Conservation (phyloP, 1,284 basidiomycete genomes). For the Fomitopsis palustris region DNA sequence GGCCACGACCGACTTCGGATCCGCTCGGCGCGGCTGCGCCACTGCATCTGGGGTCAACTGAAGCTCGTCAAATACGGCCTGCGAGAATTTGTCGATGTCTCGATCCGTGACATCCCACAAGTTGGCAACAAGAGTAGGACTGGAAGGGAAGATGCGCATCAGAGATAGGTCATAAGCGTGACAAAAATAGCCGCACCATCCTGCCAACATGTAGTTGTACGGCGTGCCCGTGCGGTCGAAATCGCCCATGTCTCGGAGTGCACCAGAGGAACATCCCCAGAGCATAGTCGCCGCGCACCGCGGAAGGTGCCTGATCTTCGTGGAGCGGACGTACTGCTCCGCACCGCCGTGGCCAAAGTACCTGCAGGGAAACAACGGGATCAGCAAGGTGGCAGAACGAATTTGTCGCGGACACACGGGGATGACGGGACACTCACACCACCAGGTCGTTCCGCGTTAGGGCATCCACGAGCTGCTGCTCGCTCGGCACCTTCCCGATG, state of each 20-base stretch:
- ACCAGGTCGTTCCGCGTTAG: constrained; percentile 76
- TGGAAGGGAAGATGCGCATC: constrained; percentile 27
- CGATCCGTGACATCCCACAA: constrained; percentile 98
- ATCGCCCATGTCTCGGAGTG: constrained; percentile 86
- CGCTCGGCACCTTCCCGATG: constrained; percentile 72
- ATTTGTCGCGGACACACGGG: not conserved
- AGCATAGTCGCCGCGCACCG: constrained; percentile 93
- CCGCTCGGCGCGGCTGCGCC: constrained; percentile 25
- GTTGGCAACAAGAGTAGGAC: constrained; percentile 91
- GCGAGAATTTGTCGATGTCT: constrained; percentile 92
- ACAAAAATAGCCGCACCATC: constrained; percentile 65
- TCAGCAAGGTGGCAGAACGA: not conserved
- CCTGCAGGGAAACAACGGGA: constrained; percentile 35
- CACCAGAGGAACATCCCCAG: constrained; percentile 97
- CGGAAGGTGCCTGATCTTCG: constrained; percentile 77
- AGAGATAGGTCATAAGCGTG: not conserved
- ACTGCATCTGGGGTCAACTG: constrained; percentile 47
- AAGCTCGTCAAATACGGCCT: constrained; percentile 78
- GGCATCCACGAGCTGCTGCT: constrained; percentile 76
- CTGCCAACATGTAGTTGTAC: constrained; percentile 92
- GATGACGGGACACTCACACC: constrained; percentile 56
- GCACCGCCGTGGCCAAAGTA: constrained; percentile 98
- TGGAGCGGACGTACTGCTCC: constrained; percentile 90
- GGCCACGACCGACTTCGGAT: constrained; percentile 56
- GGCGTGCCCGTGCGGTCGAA: constrained; percentile 92